Percentiles rank a stretch among this genome's conserved stretches.
Evolutionary conservation across 1,284 basidiomycete species (phyloP).

Genomic region (Boletellus deceptivus): DNA sequence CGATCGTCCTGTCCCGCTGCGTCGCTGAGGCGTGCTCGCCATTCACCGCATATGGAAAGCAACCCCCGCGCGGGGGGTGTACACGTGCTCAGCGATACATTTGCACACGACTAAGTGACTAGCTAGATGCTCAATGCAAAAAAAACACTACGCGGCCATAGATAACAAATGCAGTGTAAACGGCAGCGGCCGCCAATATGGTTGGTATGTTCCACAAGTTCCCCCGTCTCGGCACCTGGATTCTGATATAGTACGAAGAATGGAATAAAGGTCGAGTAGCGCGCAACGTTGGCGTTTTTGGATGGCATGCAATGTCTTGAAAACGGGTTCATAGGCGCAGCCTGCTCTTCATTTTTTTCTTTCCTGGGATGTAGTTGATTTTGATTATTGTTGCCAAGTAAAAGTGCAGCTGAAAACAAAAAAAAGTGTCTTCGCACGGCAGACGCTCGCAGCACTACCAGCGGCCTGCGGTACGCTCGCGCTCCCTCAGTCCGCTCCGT

Average conservation of each 20-base stretch:
- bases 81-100: no score
- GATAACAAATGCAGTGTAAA: conserved; percentile 37
- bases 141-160: conserved; percentile 21
- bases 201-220: conserved; percentile 37
- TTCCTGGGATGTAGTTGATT: conserved; percentile 9
- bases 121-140: conserved; percentile 25
- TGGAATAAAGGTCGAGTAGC: conserved; percentile 30
- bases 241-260: conserved; percentile 39
- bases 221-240: conserved; percentile 28
- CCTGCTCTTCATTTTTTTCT: conserved; percentile 24
- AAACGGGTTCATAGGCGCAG: conserved; percentile 26
- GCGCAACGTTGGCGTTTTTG: conserved; percentile 27
- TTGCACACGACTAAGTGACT: no score
- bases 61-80: conserved; percentile 19
- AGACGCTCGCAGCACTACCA: conserved; percentile 21
- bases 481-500: conserved; percentile 54
- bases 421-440: neutral
- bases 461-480: conserved; percentile 42
- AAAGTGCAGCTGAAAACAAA: neutral
- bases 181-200: conserved; percentile 22
- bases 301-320: conserved; percentile 21
- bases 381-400: conserved; percentile 8
- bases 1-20: conserved; percentile 17
- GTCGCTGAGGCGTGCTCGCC: conserved; percentile 26
- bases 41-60: conserved; percentile 26